Conservation (phyloP, 495 filamentous ascomycete genomes). For the Hypomontagnella submonticulosa region DNA sequence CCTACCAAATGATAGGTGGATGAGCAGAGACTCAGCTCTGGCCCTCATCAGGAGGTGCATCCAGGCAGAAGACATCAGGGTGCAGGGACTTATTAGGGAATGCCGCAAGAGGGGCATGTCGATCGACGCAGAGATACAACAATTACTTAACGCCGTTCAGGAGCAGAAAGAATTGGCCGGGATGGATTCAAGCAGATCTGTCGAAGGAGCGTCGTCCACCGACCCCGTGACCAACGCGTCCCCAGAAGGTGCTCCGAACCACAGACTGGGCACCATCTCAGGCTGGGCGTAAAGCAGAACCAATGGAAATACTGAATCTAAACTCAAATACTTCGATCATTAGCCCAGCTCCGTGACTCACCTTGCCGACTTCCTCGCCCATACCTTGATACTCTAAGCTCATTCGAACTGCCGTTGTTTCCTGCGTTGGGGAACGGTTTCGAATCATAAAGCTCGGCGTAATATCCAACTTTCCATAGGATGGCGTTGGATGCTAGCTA, state of each 20-base stretch:
- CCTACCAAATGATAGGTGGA: conserved; percentile 46
- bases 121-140: conserved; percentile 41
- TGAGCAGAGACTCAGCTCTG: conserved; percentile 51
- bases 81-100: conserved; percentile 53
- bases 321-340: background rate
- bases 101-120: conserved; percentile 46
- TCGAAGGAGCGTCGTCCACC: background rate
- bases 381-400: too few relatives aligned
- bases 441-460: conserved; percentile 28
- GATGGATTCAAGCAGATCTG: background rate
- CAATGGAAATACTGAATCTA: background rate
- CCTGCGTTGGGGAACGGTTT: background rate
- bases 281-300: conserved; percentile 12
- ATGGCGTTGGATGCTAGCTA: conserved; percentile 5
- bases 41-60: conserved; percentile 58
- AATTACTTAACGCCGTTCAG: conserved; percentile 23
- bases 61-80: conserved; percentile 55
- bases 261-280: conserved; percentile 4
- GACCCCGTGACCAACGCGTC: background rate
- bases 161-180: conserved; percentile 5
- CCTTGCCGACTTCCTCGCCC: too few relatives aligned
- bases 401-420: background rate
- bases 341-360: too few relatives aligned
- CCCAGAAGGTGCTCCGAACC: background rate
- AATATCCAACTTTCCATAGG: conserved; percentile 2